Conservation (phyloP, 768 basidiomycete genomes). For the Pleurotus djamor region DNA sequence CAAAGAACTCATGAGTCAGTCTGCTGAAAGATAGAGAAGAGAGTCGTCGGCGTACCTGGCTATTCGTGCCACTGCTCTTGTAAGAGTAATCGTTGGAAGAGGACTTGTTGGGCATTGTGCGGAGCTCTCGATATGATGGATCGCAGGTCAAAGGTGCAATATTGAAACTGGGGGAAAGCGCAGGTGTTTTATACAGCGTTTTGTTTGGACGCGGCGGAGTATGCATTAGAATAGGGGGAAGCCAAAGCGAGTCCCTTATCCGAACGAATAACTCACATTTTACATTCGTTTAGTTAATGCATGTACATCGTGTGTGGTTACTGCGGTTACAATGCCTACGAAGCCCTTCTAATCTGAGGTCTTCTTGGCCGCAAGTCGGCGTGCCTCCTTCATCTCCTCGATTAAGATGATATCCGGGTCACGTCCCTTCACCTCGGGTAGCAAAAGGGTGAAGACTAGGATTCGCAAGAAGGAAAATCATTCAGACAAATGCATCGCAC, state of each 20-base stretch:
- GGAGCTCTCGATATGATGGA: neutral
- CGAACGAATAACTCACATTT: too few relatives aligned
- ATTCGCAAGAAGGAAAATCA: neutral
- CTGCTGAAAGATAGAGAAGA: neutral
- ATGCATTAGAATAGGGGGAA: neutral
- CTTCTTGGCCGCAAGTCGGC: neutral
- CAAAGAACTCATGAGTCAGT: neutral
- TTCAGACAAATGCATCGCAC: neutral
- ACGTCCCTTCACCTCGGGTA: constrained; percentile 49
- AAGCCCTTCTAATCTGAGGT: neutral
- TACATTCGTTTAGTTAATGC: too few relatives aligned
- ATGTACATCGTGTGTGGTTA: too few relatives aligned
- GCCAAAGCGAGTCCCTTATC: too few relatives aligned
- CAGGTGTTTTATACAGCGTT: neutral
- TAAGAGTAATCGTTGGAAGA: constrained; percentile 31
- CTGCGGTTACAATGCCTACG: neutral
- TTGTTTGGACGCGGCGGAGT: neutral
- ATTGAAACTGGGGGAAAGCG: neutral
- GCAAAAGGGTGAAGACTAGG: constrained; percentile 33
- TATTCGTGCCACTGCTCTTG: constrained; percentile 50
- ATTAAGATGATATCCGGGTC: constrained; percentile 46
- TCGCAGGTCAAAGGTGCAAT: neutral
- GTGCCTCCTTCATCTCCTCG: constrained; percentile 11
- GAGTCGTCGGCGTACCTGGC: constrained; percentile 31
- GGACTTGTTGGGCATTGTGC: constrained; percentile 17